Percentiles rank a stretch among this genome's conserved stretches.
Conservation (phyloP, 2,329 filamentous ascomycete species). For the Stagonosporopsis tanaceti region DNA sequence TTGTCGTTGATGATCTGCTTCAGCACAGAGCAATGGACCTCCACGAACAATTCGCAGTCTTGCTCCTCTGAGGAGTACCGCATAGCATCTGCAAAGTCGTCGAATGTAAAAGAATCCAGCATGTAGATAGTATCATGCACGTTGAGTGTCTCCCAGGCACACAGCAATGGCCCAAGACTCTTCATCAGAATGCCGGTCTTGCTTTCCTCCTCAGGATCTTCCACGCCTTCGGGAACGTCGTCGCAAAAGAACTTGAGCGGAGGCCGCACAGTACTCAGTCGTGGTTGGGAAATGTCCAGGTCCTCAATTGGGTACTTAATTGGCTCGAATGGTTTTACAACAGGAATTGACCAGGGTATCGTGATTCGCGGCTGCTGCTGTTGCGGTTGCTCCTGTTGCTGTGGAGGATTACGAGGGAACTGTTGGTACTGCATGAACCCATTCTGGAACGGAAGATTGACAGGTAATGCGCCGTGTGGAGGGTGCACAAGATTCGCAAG, state of each 20-base stretch:
- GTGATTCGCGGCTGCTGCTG: constrained; percentile 55
- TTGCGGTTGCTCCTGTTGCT: constrained; percentile 53
- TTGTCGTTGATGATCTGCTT: constrained; percentile 84
- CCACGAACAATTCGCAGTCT: constrained; percentile 84
- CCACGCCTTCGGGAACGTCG: constrained; percentile 58
- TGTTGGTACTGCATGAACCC: constrained; percentile 25
- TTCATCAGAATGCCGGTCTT: constrained; percentile 74
- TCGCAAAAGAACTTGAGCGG: constrained; percentile 78
- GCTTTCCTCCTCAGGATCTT: constrained; percentile 46
- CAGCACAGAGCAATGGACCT: constrained; percentile 89
- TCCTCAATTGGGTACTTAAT: constrained; percentile 98
- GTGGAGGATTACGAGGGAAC: constrained; percentile 37
- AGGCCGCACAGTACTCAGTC: constrained; percentile 72
- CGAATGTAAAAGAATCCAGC: constrained; percentile 96
- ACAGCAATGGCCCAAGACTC: constrained; percentile 83
- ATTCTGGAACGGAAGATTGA: constrained; percentile 20
- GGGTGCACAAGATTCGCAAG: constrained; percentile 30
- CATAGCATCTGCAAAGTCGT: constrained; percentile 92
- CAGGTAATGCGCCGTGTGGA: constrained; percentile 12
- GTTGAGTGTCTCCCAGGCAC: constrained; percentile 96
- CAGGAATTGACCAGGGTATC: constrained; percentile 56
- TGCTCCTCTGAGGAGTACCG: constrained; percentile 75
- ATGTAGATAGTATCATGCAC: constrained; percentile 97
- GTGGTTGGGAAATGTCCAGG: constrained; percentile 76
- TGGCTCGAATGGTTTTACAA: constrained; percentile 54